Evolutionary conservation across 352 stramenopile genomes (phyloP), one percentile per base, ranked within the genome.

Genomic region (Pythium chondricola): DNA sequence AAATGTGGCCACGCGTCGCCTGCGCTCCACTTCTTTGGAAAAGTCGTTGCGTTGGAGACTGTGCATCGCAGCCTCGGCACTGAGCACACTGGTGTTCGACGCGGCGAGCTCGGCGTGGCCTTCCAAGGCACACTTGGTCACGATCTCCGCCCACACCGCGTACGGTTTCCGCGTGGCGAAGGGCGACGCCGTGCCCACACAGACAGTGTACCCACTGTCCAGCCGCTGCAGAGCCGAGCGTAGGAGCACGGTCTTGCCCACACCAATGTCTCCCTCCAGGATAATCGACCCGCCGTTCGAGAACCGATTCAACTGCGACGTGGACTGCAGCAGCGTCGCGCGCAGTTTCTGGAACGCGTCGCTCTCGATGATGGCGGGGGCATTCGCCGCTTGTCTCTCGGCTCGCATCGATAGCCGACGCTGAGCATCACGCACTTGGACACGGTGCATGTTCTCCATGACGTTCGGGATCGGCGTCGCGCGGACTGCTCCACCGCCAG

Each of bases 401-500:
- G 73, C 65, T 26, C 70, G 72, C 31, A 74, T 36, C 0, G 77
- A 89, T 6, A 89, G 42, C 13, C 75, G 65, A 4, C 77, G 69
- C 58, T 89, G 75, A 6, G 80, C 80, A 36, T 91, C 76, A n/a
- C 77, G 73, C 5, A 93, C 70, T 63, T 93, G 82, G 2, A 90
- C 76, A n/a, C 73, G 73, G 44, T 93, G 75, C 79, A 93, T 93
- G 33, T 83, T 88, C 31, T 88, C 74, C 82, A 91, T 90, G 33
- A 91, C 53, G 26, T 93, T 90, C 8, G 60, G 60, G 25, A 91
- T 85, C 36, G 72, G 76, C 1, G 69, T 72, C 20, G 69, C 58
- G 3, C 55, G 51, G 6, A 58, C 32, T 14, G 48, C 43, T 22
- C 36, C 38, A 26, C 13, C 42, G n/a, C 35, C 22, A 25, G 24